Base-by-base conservation (phyloP, 2,329 filamentous ascomycete species). In the Paraconiothyrium sp. region DNA sequence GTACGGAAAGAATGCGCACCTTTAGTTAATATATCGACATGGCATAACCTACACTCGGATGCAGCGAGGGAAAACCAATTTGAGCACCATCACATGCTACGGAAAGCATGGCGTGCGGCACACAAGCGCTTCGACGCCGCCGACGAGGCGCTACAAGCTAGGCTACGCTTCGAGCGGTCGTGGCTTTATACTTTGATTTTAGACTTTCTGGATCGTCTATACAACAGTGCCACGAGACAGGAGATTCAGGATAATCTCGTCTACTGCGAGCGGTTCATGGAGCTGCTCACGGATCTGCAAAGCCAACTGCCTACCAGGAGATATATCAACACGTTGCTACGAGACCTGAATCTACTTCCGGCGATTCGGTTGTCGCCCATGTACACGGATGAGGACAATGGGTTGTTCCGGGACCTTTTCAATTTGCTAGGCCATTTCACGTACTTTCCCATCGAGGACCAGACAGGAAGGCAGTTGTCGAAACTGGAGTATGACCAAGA, bases 1-100 rank as follows among this genome's bases (percentile, higher is more conserved):
- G 92, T 99, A 54, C 90, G 95, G 65, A 98, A 97, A 78, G 95
- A 99, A 83, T 98, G 95, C 79, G 95, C 94, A 7, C 93, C 96
- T 1, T 83, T 99, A 55, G 94, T 99, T 22, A 95, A 93, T 13
- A 97, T 99, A 70, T 90, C 92, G 0, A 93, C 95, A 71, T 99
- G 95, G 95, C 92, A 98, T 73, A 96, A 97, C 74, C 82, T 99
- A 41, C 91, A 92, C 34, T 91, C 87, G 59, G 93, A 96, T 37
- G 85, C 86, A 61, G 87, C 89, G 65, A 88, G 93, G 67, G 92
- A 97, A 58, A 82, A 83, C 37, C 87, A 89, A 58, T 84, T 99
- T 34, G 89, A 92, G 47, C 89, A 92, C 68, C 86, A 87, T 50
- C 80, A 88, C n/a, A 89, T 92, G 66, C 80, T 97, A 70, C 90